Percentiles rank a stretch among this genome's conserved stretches.
Conservation (phyloP, 257 asterid species). For the Echium plantagineum region DNA sequence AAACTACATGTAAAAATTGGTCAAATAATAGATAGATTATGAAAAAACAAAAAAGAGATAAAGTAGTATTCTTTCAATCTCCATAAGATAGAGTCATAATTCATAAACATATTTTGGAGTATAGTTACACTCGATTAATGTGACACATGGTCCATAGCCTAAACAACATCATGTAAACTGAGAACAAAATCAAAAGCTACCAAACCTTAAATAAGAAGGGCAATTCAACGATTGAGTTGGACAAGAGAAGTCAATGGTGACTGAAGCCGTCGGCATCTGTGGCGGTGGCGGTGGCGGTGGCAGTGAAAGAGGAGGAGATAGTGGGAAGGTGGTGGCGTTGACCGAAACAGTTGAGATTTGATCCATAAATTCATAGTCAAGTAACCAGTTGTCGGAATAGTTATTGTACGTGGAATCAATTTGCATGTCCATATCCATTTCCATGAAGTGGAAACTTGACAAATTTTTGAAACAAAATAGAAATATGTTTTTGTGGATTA, state of each 20-base stretch:
- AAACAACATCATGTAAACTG: neutral
- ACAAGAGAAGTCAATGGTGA: slow-evolving; percentile 2
- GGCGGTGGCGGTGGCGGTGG: slow-evolving; percentile 6
- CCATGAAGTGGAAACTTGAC: neutral
- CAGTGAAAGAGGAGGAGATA: slow-evolving; percentile 1
- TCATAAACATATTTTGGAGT: too few species aligned
- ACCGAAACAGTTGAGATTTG: slow-evolving; percentile 15
- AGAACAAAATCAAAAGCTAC: neutral
- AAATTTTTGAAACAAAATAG: too few species aligned
- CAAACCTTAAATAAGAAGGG: neutral
- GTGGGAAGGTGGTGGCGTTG: slow-evolving; percentile 12
- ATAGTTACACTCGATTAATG: too few species aligned
- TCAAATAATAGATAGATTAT: too few species aligned
- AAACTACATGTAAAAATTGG: too few species aligned
- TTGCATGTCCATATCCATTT: slow-evolving; percentile 5
- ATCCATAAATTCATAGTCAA: slow-evolving; percentile 21
- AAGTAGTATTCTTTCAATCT: too few species aligned
- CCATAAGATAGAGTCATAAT: too few species aligned
- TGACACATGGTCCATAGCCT: too few species aligned
- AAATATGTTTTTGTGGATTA: too few species aligned
- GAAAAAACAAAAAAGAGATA: too few species aligned
- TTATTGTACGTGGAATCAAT: slow-evolving; percentile 2
- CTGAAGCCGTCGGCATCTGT: neutral
- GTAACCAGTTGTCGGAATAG: slow-evolving; percentile 12
- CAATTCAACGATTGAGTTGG: neutral